A percentile compares a stretch with the other conserved stretches of the same genome.
Evolutionary conservation across 768 basidiomycete genomes (phyloP).

Genomic region (Pholiota molesta): DNA sequence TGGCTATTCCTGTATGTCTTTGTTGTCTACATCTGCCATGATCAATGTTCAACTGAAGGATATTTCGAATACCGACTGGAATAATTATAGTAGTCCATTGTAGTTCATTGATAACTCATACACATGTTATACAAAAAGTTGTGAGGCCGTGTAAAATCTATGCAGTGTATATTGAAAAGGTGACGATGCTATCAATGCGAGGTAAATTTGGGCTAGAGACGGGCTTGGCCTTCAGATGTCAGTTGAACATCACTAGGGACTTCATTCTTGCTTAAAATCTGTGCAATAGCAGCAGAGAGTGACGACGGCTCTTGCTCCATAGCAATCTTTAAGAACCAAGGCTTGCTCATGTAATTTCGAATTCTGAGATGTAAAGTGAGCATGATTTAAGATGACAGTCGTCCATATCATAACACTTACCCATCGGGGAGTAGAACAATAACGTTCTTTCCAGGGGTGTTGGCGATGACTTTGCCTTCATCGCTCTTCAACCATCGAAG

Average conservation of each 20-base stretch:
- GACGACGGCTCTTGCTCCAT: constrained; percentile 56
- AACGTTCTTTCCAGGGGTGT: constrained; percentile 79
- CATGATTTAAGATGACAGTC: not conserved
- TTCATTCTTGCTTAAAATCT: constrained; percentile 26
- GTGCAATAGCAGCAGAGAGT: constrained; percentile 49
- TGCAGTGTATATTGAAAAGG: constrained; percentile 13
- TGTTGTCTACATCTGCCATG: not conserved
- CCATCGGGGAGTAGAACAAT: constrained; percentile 91
- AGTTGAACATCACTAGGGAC: constrained; percentile 5
- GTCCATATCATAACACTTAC: constrained; percentile 45
- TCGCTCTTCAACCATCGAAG: constrained; percentile 76
- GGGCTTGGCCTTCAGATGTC: not conserved
- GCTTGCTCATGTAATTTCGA: constrained; percentile 93
- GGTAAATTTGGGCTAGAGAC: not conserved
- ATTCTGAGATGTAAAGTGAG: constrained; percentile 49
- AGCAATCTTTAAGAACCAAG: constrained; percentile 83
- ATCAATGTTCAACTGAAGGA: not conserved
- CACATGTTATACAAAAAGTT: constrained; percentile 7
- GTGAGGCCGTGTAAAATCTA: not conserved
- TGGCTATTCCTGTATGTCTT: not conserved
- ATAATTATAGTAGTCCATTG: constrained; percentile 1
- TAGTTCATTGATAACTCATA: constrained; percentile 9
- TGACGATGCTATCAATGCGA: constrained; percentile 8
- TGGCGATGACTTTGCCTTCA: constrained; percentile 63
- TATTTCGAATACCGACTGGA: not conserved